Evolutionary conservation across 495 filamentous ascomycete genomes (phyloP).

Genomic region (Rostrohypoxylon terebratum): DNA sequence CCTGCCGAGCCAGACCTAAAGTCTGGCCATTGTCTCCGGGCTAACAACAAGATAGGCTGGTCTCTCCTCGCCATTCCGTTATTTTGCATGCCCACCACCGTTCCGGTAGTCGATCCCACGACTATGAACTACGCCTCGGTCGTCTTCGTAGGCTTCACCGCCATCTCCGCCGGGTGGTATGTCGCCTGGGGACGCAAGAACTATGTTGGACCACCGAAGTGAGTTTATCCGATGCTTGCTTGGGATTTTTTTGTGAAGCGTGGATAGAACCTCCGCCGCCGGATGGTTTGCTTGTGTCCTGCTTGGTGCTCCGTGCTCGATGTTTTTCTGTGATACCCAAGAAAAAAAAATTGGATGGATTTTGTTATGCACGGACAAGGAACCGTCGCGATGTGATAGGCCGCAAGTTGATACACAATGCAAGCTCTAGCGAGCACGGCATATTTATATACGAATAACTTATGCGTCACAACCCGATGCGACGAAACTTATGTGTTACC

Average conservation of each 20-base stretch:
- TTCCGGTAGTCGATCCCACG: constrained; percentile 68
- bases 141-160: constrained; percentile 70
- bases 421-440: constrained; percentile 12
- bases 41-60: constrained; percentile 61
- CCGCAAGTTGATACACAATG: constrained; percentile 20
- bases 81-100: constrained; percentile 72
- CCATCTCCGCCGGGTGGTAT: constrained; percentile 59
- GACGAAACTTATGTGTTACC: not conserved
- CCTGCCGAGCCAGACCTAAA: not conserved
- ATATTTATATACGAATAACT: constrained; percentile 24
- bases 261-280: constrained; percentile 3
- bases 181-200: constrained; percentile 71
- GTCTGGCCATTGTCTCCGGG: constrained; percentile 22
- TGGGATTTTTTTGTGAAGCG: constrained; percentile 1
- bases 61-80: constrained; percentile 71
- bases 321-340: constrained; percentile 30
- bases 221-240: constrained; percentile 16
- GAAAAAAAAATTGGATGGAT: constrained; percentile 11
- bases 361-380: constrained; percentile 9
- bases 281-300: not conserved
- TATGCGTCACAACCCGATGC: not conserved
- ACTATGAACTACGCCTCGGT: constrained; percentile 76
- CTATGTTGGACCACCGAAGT: constrained; percentile 73
- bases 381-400: constrained; percentile 17
- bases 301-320: constrained; percentile 10